Evolutionary conservation across 495 filamentous ascomycete species (phyloP).

Genomic region (Glonium stellatum): DNA sequence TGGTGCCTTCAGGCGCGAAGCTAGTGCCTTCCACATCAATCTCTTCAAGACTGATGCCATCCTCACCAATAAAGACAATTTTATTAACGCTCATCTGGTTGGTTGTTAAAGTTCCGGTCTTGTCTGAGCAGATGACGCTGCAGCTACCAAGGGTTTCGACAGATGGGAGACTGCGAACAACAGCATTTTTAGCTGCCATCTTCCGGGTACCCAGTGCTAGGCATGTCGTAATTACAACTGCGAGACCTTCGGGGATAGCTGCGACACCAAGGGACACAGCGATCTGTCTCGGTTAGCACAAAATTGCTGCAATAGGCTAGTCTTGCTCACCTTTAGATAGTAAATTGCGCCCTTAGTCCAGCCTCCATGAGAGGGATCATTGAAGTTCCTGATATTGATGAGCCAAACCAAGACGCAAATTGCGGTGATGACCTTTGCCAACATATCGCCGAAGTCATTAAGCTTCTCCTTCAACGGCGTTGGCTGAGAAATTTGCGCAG

Average conservation of each 20-base stretch:
- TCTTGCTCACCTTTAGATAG: conserved; percentile 67
- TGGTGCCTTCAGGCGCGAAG: conserved; percentile 74
- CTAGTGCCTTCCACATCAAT: conserved; percentile 89
- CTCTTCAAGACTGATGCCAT: conserved; percentile 72
- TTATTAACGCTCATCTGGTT: conserved; percentile 99
- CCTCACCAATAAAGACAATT: conserved; percentile 70
- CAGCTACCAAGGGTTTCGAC: conserved; percentile 98
- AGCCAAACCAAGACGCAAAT: conserved; percentile 97
- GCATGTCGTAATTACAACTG: conserved; percentile 96
- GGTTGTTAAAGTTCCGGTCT: conserved; percentile 96
- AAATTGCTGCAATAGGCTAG: neutral
- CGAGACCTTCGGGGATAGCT: conserved; percentile 93
- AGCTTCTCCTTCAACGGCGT: conserved; percentile 98
- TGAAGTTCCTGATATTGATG: conserved; percentile 97
- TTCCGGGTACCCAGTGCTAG: conserved; percentile 90
- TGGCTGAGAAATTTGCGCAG: conserved; percentile 93
- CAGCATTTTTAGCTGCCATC: conserved; percentile 97
- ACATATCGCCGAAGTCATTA: conserved; percentile 93
- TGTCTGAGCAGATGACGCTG: conserved; percentile 99
- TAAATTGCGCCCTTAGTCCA: conserved; percentile 99
- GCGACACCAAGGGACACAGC: conserved; percentile 97
- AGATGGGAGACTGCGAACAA: conserved; percentile 90
- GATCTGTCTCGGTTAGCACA: conserved; percentile 46
- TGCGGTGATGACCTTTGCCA: conserved; percentile 96
- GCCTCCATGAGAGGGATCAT: conserved; percentile 82